Conservation (phyloP, 257 asterid genomes). For the Eucommia ulmoides region DNA sequence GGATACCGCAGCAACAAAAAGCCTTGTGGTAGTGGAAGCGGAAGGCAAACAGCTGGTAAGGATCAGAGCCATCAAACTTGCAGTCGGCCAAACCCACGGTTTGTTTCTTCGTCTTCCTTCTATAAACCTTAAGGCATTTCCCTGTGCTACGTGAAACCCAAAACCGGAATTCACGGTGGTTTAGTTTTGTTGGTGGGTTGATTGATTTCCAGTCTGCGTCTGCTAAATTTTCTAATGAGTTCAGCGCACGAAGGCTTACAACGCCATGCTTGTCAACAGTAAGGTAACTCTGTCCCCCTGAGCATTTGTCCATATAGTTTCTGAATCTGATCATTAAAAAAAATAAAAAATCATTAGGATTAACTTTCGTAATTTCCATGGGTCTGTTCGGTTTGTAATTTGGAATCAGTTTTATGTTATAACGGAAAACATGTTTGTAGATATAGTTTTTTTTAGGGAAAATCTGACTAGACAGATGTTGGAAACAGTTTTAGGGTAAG, state of each 20-base stretch:
- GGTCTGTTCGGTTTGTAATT: neutral
- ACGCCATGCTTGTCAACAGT: constrained; percentile 46
- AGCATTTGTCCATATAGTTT: constrained; percentile 66
- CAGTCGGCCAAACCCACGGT: constrained; percentile 43
- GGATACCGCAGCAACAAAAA: constrained; percentile 47
- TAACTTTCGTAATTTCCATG: neutral
- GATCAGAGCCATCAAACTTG: constrained; percentile 36
- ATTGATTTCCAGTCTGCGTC: constrained; percentile 66
- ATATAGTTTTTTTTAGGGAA: neutral
- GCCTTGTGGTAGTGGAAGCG: constrained; percentile 59
- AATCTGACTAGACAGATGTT: neutral
- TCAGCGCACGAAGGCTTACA: constrained; percentile 35
- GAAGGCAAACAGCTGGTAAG: constrained; percentile 51
- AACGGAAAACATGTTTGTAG: neutral
- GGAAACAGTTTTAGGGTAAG: neutral
- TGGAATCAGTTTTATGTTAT: neutral
- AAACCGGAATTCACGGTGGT: constrained; percentile 52
- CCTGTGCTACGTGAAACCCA: constrained; percentile 42
- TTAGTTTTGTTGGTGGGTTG: constrained; percentile 40
- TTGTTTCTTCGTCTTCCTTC: constrained; percentile 24
- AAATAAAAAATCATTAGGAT: neutral
- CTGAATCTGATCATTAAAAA: constrained; percentile 32
- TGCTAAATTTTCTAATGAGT: constrained; percentile 25
- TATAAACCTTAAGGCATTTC: constrained; percentile 45
- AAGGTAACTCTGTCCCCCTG: constrained; percentile 35